Evolutionary conservation across 2,329 filamentous ascomycete species (phyloP).

Genomic region (Magnaporthiopsis incrustans): DNA sequence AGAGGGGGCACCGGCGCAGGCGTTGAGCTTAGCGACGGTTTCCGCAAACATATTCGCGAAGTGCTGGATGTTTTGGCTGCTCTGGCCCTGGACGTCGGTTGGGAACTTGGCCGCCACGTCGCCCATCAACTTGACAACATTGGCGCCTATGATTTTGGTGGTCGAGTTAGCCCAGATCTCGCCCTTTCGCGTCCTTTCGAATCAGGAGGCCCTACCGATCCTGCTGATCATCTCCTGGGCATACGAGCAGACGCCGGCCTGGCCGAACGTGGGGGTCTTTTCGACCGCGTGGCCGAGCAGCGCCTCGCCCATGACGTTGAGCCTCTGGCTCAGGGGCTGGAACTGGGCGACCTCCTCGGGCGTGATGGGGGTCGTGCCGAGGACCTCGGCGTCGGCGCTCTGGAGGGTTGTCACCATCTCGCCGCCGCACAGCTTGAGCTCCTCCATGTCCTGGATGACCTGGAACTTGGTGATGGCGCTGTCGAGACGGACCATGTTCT

Average conservation of each 20-base stretch:
- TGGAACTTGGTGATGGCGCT: not conserved
- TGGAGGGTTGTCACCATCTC: slow-evolving; percentile 1
- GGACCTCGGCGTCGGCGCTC: not conserved
- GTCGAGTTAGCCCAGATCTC: not conserved
- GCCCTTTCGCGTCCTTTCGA: not conserved
- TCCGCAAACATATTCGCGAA: not conserved
- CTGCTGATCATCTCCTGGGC: not conserved
- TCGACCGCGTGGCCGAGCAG: slow-evolving; percentile 2
- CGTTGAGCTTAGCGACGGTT: slow-evolving; percentile 1
- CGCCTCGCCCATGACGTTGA: slow-evolving; percentile 4
- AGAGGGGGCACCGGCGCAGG: not conserved
- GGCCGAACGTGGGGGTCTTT: slow-evolving; percentile 3
- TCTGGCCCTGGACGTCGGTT: not conserved
- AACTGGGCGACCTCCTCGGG: not conserved
- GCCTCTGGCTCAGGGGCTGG: slow-evolving; percentile 5
- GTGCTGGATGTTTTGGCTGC: slow-evolving; percentile 3
- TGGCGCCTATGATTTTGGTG: not conserved
- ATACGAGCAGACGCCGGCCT: not conserved
- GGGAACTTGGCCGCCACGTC: slow-evolving; percentile 6
- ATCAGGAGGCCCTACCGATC: not conserved
- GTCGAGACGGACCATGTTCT: slow-evolving; percentile 4
- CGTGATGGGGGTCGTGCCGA: slow-evolving; percentile 1
- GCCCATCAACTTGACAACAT: slow-evolving; percentile 4
- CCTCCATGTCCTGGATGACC: not conserved
- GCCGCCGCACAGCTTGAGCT: not conserved